Evolutionary conservation across 2,329 filamentous ascomycete genomes (phyloP).

Genomic region (Monosporascus sp.): DNA sequence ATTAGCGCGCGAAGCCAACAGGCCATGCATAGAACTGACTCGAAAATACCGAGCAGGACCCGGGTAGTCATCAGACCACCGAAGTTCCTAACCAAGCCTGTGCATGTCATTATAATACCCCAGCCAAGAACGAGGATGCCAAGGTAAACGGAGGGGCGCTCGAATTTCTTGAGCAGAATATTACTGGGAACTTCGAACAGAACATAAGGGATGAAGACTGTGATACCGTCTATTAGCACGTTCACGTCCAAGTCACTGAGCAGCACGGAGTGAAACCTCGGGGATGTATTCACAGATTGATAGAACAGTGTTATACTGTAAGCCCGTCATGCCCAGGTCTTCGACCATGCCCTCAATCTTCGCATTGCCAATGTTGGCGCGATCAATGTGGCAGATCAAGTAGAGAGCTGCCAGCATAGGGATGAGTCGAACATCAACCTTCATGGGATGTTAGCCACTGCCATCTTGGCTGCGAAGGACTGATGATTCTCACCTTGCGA

Average conservation of each 20-base stretch:
- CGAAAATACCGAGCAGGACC: constrained; percentile 28
- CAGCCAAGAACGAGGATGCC: constrained; percentile 56
- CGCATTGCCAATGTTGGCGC: constrained; percentile 43
- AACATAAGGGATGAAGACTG: constrained; percentile 40
- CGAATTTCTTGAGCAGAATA: constrained; percentile 55
- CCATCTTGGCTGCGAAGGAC: not conserved
- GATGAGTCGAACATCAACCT: constrained; percentile 24
- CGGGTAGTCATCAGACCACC: constrained; percentile 21
- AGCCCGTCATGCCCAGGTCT: constrained; percentile 40
- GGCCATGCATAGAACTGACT: constrained; percentile 5
- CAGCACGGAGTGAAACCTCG: not conserved
- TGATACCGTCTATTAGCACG: not conserved
- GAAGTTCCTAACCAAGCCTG: constrained; percentile 22
- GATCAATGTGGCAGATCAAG: constrained; percentile 48
- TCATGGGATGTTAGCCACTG: not conserved
- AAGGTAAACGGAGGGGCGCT: constrained; percentile 56
- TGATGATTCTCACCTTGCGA: constrained; percentile 17
- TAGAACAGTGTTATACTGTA: constrained; percentile 41
- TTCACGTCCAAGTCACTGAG: not conserved
- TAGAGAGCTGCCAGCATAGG: constrained; percentile 51
- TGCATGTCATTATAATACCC: constrained; percentile 22
- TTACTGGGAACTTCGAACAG: constrained; percentile 60
- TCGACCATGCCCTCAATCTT: constrained; percentile 34
- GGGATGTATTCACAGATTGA: constrained; percentile 56
- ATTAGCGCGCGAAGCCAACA: not conserved